These are phyloP conservation scores for Saprolegnia parasitica DNA, from an alignment of 352 stramenopile genomes.

Conservation along the genomic window DNA sequence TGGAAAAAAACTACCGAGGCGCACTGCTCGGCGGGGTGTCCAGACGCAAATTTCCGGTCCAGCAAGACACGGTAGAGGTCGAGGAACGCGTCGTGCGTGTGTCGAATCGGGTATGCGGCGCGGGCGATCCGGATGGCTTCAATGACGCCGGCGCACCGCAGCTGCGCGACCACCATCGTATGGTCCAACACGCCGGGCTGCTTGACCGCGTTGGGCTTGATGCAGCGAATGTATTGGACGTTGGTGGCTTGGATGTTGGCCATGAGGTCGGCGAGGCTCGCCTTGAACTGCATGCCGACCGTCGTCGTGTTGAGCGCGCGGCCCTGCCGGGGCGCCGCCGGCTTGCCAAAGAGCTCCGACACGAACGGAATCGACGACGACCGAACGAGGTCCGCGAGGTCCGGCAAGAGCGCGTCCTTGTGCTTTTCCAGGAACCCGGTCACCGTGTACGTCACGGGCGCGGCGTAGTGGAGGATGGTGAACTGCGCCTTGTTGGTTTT, in stretches of 20 bases:
- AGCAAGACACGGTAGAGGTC: constrained; percentile 69
- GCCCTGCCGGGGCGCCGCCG: constrained; percentile 42
- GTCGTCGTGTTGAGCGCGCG: constrained; percentile 61
- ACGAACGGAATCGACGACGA: constrained; percentile 67
- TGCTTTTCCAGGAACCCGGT: constrained; percentile 95
- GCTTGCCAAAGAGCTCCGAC: constrained; percentile 60
- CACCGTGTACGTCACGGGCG: constrained; percentile 91
- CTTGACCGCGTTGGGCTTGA: constrained; percentile 98
- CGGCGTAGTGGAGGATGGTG: constrained; percentile 93
- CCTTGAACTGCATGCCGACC: constrained; percentile 90
- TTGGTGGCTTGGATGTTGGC: constrained; percentile 92
- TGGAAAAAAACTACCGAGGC: constrained; percentile 1
- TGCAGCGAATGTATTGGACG: constrained; percentile 98
- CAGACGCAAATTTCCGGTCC: constrained; percentile 42
- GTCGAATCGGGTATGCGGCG: constrained; percentile 96
- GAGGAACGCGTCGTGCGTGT: constrained; percentile 85
- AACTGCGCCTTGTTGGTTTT: constrained; percentile 85
- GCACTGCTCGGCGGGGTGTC: constrained; percentile 41
- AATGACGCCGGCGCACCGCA: constrained; percentile 98
- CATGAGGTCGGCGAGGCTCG: constrained; percentile 91
- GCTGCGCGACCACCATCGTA: constrained; percentile 92
- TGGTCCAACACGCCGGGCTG: constrained; percentile 87
- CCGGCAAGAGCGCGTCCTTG: constrained; percentile 91
- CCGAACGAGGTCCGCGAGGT: constrained; percentile 88
- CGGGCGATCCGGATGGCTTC: constrained; percentile 98